Base-by-base conservation (phyloP, 257 asterid genomes). In the Striga asiatica region DNA sequence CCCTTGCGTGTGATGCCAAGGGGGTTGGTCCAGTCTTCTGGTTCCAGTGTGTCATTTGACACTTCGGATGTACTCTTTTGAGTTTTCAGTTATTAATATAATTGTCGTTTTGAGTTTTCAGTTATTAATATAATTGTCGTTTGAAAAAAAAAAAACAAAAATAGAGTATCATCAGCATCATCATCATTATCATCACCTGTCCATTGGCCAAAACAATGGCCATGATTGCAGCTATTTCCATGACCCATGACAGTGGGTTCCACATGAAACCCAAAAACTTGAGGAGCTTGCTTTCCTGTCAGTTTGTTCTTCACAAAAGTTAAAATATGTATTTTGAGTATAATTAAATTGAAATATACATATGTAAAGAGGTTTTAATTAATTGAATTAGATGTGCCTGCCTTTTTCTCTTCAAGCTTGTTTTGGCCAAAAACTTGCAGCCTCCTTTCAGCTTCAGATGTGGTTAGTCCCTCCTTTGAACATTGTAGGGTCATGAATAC, bases 211-310 rank as follows among this genome's bases (percentile, higher is more conserved):
- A 49, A 38, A 50, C 86, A 62, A 87, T 83, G 21, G 96, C 91
- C 68, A 87, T 79, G 59, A 87, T 49, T 1, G 96, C 96, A 21
- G 94, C 96, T 28, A 41, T 54, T 56, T 86, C 95, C 95, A 85
- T 82, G 16, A 85, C 94, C 95, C 95, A 86, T 43, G 96, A 83
- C 2, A 86, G 76, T 10, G 94, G 96, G 57, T 86, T 83, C 92
- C 96, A 86, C 84, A 81, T 87, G 43, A 87, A 87, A 0, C 86
- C 89, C 72, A 87, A 69, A 73, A 87, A 87, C 13, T 73, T 77
- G 11, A 77, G 60, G 19, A 87, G 1, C 74, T 87, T 87, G 78
- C 54, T 81, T 16, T 83, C 94, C 94, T 83, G 76, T n/a, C 11
- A 28, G 10, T 21, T 42, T 12, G 28, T 51, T 27, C 3, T 27